Percentiles rank a stretch among this genome's conserved stretches.
Evolutionary conservation across 306 rosid species (phyloP).

Genomic region (Boehmeria nivea): DNA sequence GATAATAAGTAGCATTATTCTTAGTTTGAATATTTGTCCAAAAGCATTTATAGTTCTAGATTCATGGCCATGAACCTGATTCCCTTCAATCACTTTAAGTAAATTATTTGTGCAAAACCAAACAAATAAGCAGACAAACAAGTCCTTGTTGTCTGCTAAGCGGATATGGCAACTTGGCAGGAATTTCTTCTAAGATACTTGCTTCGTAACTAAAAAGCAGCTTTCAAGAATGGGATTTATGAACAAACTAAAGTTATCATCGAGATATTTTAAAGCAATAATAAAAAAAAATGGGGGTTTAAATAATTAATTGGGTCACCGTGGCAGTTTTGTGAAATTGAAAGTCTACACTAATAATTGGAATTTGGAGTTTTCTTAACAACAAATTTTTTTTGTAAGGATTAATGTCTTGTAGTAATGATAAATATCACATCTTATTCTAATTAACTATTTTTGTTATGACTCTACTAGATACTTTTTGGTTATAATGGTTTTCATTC

Average conservation of each 20-base stretch:
- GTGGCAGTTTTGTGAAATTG: background rate
- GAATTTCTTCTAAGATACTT: background rate
- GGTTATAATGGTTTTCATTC: too few species aligned
- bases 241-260: constrained; percentile 8
- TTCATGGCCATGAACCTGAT: background rate
- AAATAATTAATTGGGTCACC: background rate
- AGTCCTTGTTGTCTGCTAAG: constrained; percentile 11
- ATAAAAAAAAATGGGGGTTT: background rate
- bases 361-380: background rate
- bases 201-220: constrained; percentile 9
- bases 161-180: constrained; percentile 17
- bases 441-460: too few species aligned
- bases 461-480: too few species aligned
- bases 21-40: too few species aligned
- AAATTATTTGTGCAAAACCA: too few species aligned
- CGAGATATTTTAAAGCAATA: background rate
- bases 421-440: background rate
- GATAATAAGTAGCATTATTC: too few species aligned
- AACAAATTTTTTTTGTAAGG: background rate
- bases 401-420: background rate
- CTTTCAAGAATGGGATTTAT: constrained; percentile 18
- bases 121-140: constrained; percentile 7
- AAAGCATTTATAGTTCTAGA: too few species aligned
- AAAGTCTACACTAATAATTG: background rate
- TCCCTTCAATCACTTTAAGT: background rate